These are phyloP conservation scores for Alnus glutinosa DNA, from an alignment of 306 rosid genomes.

Conservation along the genomic window DNA sequence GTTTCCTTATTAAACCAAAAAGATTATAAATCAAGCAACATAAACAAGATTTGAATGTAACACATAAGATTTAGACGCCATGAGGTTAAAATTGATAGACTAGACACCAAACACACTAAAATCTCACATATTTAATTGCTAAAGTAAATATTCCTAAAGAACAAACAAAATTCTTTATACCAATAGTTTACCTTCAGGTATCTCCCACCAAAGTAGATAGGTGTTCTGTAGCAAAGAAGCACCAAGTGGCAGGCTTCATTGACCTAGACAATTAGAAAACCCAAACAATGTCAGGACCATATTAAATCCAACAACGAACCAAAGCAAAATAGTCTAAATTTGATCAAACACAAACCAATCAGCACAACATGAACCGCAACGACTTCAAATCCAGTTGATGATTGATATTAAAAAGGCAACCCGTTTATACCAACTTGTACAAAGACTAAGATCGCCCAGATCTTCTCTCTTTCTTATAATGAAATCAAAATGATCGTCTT, in stretches of 20 bases:
- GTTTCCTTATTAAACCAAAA: neutral
- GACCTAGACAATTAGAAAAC: constrained; percentile 40
- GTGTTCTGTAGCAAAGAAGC: constrained; percentile 47
- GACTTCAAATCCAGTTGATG: constrained; percentile 5
- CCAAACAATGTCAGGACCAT: constrained; percentile 22
- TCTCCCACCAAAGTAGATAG: constrained; percentile 81
- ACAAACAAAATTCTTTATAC: neutral
- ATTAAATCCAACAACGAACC: constrained; percentile 20
- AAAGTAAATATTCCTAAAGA: neutral
- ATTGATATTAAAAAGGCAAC: neutral
- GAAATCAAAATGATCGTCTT: neutral
- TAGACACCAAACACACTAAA: neutral
- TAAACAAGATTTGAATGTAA: neutral
- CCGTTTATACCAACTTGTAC: neutral
- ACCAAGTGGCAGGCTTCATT: constrained; percentile 64
- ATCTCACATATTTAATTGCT: neutral
- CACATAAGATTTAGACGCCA: neutral
- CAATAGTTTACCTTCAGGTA: constrained; percentile 63
- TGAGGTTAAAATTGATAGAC: neutral
- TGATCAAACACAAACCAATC: neutral
- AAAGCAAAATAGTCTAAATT: neutral
- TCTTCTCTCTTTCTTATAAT: neutral
- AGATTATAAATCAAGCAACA: neutral
- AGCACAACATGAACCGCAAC: neutral
- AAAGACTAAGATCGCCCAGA: neutral